phyloP scores from a whole-genome alignment of 1,139 yeast species.

The Yamadazyma triangularis region DNA sequence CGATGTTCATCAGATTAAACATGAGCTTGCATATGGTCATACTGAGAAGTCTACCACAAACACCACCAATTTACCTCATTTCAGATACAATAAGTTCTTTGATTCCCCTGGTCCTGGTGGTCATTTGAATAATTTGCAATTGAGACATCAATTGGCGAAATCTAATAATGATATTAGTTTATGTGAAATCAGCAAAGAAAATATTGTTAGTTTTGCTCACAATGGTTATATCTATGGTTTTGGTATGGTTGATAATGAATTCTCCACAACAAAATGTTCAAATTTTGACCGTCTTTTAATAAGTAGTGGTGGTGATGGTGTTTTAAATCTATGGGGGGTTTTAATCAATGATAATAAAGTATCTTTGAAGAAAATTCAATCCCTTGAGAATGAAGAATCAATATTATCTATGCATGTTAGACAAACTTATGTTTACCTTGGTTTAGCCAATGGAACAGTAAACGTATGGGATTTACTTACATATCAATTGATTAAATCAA shows the following conservation, averaged over 20 bases:
- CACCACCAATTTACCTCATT: conserved; percentile 59
- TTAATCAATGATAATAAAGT: conserved; percentile 5
- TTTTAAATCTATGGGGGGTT: conserved; percentile 68
- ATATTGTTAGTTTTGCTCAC: conserved; percentile 79
- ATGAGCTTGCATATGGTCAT: too few relatives aligned
- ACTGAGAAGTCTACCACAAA: too few relatives aligned
- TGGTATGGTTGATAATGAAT: conserved; percentile 29
- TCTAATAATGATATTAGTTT: conserved; percentile 20
- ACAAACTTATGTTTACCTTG: conserved; percentile 72
- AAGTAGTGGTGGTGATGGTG: conserved; percentile 88
- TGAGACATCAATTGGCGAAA: conserved; percentile 2
- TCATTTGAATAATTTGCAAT: conserved; percentile 28
- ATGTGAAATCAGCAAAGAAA: conserved; percentile 64
- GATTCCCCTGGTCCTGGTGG: conserved; percentile 91
- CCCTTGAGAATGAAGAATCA: conserved; percentile 63
- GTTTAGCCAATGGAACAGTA: conserved; percentile 65
- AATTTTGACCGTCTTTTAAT: conserved; percentile 20
- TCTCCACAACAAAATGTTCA: conserved; percentile 16
- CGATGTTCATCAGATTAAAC: conserved; percentile 5
- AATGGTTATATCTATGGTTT: conserved; percentile 84
- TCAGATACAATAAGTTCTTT: conserved; percentile 80
- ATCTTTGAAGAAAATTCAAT: conserved; percentile 21
- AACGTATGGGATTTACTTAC: conserved; percentile 85
- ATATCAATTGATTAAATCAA: conserved; percentile 60
- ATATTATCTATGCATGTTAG: conserved; percentile 62